A percentile compares a stretch with the other conserved stretches of the same genome.
These are phyloP conservation scores for Voacanga thouarsii DNA, from an alignment of 257 asterid species.

Conservation along the genomic window DNA sequence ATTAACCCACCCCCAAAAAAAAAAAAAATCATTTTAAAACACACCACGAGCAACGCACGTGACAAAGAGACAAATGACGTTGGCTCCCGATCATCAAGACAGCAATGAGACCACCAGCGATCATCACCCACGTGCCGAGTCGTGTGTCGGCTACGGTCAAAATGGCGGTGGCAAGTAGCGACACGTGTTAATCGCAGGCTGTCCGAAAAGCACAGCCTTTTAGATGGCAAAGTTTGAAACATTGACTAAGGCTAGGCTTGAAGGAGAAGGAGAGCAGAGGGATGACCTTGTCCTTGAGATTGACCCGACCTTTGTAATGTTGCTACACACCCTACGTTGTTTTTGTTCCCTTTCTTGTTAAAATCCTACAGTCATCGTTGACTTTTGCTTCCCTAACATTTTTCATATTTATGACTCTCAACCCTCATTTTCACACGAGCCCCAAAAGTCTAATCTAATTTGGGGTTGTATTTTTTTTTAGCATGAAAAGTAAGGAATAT, in stretches of 20 bases:
- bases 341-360: neutral
- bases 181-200: slow-evolving; percentile 43
- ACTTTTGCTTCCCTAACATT: slow-evolving; percentile 18
- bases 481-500: no score
- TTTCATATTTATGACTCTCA: no score
- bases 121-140: slow-evolving; percentile 54
- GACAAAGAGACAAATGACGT: slow-evolving; percentile 12
- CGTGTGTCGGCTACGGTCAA: slow-evolving; percentile 65
- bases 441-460: no score
- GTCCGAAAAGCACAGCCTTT: slow-evolving; percentile 17
- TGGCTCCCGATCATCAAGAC: slow-evolving; percentile 14
- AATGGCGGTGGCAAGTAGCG: slow-evolving; percentile 75
- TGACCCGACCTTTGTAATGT: slow-evolving; percentile 16
- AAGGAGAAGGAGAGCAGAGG: neutral
- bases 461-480: no score
- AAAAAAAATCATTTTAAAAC: neutral
- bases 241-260: slow-evolving; percentile 22
- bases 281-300: slow-evolving; percentile 1
- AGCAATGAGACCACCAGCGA: slow-evolving; percentile 25
- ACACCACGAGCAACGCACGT: slow-evolving; percentile 12
- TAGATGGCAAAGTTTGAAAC: slow-evolving; percentile 17
- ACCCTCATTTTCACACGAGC: no score
- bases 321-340: neutral
- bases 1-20: neutral
- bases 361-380: slow-evolving; percentile 31